Evolutionary conservation across 192 early-diverging fungal genomes (phyloP), one percentile per base, ranked within the genome.

Genomic region (Rhizoclosmatium sp.): DNA sequence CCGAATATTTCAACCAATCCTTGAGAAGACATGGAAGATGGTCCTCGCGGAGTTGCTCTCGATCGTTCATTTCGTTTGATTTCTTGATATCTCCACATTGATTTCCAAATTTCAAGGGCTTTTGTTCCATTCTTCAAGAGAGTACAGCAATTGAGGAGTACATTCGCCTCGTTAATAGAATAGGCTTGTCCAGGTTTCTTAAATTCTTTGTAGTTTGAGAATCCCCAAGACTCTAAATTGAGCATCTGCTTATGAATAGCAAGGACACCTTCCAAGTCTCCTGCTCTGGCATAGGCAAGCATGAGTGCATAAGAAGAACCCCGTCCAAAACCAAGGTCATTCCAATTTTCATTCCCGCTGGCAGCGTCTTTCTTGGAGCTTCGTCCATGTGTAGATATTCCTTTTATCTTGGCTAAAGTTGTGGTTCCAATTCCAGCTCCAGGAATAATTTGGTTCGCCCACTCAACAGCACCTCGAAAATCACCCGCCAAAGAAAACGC

Each of bases 111-210:
- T 12, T 72, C 49, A 14, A 73, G n/a, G 7, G 78, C 70, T 19
- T 39, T 49, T 4, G 59, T 45, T 16, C 65, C 67, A 3, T 54
- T 12, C 48, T 31, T 16, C 42, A 80, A 56, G 19, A 65, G 21
- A 3, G 46, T 44, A 44, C 65, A 80, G 48, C 78, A 80, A 19
- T 72, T 49, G 3, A 80, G 44, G 39, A 62, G 41, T 4, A 80
- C 78, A 62, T 80, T 80, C 3, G 45, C 70, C 48, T 80, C 78
- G 44, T 72, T 72, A 44, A 73, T 71, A 1, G 39, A 31, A 71
- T 70, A 59, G 4, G 7, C 19, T 16, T 59, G 31, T 2, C 61
- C 60, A 7, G 7, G 10, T 23, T 39, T 9, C 42, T 54, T 47
- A 4, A 39, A 4, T 23, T 80, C 70, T 23, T 10, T 47, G 19